Evolutionary conservation across 1,284 basidiomycete species (phyloP).

Genomic region (Boletus putidus): DNA sequence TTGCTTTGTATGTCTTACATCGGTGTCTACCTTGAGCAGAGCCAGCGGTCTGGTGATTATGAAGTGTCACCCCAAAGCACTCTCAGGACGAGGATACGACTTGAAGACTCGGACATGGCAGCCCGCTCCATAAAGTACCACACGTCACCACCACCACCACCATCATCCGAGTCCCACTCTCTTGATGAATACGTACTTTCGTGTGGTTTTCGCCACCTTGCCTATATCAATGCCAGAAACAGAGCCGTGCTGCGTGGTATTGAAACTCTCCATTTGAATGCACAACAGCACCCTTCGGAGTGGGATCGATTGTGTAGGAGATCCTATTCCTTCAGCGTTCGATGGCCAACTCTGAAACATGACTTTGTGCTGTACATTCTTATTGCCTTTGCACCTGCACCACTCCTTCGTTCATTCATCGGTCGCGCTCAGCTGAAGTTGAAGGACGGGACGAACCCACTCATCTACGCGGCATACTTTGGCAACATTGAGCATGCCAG

Average conservation of each 20-base stretch:
- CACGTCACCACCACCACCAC: too few relatives aligned
- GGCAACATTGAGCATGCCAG: neutral
- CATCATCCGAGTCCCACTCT: neutral
- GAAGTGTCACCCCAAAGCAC: too few relatives aligned
- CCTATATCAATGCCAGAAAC: neutral
- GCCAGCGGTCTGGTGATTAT: too few relatives aligned
- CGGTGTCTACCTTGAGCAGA: neutral
- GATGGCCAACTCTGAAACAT: neutral
- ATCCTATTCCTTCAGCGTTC: accelerated
- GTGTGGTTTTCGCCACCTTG: neutral
- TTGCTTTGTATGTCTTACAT: conserved; percentile 11
- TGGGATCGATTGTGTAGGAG: neutral
- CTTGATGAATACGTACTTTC: neutral
- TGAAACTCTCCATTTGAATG: neutral
- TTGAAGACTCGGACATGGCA: too few relatives aligned
- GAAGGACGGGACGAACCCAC: conserved; percentile 18
- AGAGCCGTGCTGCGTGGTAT: neutral
- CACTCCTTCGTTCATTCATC: conserved; percentile 1
- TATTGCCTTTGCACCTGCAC: neutral
- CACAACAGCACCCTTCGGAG: neutral
- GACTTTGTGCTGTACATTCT: conserved; percentile 18
- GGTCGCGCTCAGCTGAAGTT: neutral
- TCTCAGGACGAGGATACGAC: too few relatives aligned
- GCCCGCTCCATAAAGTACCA: neutral
- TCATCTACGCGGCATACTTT: conserved; percentile 8